Conservation (phyloP, 2,329 filamentous ascomycete genomes). For the Onygena corvina region DNA sequence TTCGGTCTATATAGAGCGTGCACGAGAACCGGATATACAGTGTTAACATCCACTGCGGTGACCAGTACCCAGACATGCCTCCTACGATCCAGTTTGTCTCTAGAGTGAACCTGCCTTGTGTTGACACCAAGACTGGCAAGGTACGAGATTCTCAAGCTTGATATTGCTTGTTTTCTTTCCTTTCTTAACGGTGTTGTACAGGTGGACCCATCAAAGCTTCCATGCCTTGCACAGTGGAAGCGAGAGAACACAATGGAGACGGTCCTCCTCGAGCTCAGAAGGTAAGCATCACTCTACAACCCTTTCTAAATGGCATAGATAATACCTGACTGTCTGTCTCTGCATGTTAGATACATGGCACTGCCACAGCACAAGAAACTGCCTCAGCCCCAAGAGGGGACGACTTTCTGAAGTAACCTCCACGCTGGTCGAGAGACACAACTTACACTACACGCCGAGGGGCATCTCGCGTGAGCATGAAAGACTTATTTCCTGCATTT, state of each 20-base stretch:
- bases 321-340: background rate
- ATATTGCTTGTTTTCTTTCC: too few species aligned
- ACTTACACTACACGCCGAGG: background rate
- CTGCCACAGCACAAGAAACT: constrained; percentile 86
- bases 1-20: constrained; percentile 53
- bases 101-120: constrained; percentile 92
- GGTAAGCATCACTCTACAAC: constrained; percentile 38
- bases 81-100: constrained; percentile 87
- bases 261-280: constrained; percentile 71
- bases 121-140: constrained; percentile 65
- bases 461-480: background rate
- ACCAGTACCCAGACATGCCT: constrained; percentile 76
- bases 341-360: constrained; percentile 73
- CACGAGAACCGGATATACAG: constrained; percentile 99
- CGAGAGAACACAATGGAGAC: constrained; percentile 92
- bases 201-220: constrained; percentile 73
- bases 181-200: constrained; percentile 24
- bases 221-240: constrained; percentile 82
- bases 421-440: background rate
- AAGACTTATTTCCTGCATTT: background rate
- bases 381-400: constrained; percentile 77
- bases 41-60: constrained; percentile 88
- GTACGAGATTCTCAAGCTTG: constrained; percentile 30
- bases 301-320: background rate
- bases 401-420: background rate